phyloP scores from a whole-genome alignment of 495 filamentous ascomycete species.

The Tuber magnatum region DNA sequence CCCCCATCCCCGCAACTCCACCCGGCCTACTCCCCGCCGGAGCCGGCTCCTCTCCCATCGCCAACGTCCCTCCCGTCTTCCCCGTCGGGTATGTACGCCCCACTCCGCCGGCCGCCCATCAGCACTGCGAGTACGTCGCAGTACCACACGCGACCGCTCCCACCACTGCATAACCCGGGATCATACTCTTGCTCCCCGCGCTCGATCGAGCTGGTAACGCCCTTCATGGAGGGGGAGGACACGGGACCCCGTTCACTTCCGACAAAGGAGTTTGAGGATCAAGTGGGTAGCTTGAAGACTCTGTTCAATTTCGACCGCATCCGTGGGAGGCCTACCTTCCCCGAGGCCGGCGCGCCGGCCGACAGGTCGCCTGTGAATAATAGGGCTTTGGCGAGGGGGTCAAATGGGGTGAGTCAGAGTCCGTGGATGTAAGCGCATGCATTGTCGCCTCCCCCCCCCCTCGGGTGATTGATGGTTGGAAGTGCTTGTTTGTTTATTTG shows the following conservation, averaged over 20 bases:
- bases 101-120: conserved; percentile 3
- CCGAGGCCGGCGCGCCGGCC: neutral
- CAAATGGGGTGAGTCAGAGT: neutral
- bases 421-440: neutral
- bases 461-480: neutral
- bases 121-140: conserved; percentile 6
- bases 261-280: conserved; percentile 20
- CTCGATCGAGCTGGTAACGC: conserved; percentile 42
- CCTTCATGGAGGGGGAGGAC: conserved; percentile 18
- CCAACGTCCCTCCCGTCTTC: conserved; percentile 20
- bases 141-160: conserved; percentile 40
- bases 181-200: conserved; percentile 40
- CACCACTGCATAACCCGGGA: conserved; percentile 37
- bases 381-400: neutral
- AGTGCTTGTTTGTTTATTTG: neutral
- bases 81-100: neutral
- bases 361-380: neutral
- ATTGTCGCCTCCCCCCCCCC: neutral
- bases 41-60: conserved; percentile 22
- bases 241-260: conserved; percentile 24
- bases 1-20: neutral
- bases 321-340: conserved; percentile 27
- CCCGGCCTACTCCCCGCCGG: conserved; percentile 16
- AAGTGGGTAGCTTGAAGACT: conserved; percentile 36
- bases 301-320: conserved; percentile 42